These are phyloP conservation scores for Clavispora carvajalis DNA, from an alignment of 805 yeast species.

Conservation along the genomic window DNA sequence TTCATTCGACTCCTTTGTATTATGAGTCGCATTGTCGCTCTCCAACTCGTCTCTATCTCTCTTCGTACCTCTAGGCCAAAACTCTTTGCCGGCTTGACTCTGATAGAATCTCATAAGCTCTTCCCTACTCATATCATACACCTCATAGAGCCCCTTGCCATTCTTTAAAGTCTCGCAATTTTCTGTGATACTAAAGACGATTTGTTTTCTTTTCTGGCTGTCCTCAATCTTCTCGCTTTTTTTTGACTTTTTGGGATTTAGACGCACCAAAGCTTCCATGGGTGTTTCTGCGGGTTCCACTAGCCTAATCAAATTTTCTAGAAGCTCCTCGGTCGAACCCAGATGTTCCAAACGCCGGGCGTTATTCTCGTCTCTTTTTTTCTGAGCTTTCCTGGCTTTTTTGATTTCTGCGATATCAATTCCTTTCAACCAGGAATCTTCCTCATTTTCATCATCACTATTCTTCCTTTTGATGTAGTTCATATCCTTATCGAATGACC, in stretches of 20 bases:
- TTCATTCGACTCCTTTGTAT: background rate
- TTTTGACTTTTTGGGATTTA: constrained; percentile 9
- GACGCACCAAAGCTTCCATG: constrained; percentile 47
- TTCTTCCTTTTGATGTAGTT: constrained; percentile 45
- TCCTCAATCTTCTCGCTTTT: constrained; percentile 8
- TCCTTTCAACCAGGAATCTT: constrained; percentile 16
- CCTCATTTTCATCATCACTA: constrained; percentile 23
- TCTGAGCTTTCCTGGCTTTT: constrained; percentile 28
- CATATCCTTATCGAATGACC: constrained; percentile 57
- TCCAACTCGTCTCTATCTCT: constrained; percentile 19
- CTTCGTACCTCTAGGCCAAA: constrained; percentile 37
- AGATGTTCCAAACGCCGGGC: background rate
- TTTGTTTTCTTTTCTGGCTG: constrained; percentile 10
- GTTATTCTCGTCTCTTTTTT: constrained; percentile 9
- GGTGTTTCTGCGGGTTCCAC: constrained; percentile 59
- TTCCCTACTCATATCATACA: constrained; percentile 47
- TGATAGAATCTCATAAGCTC: constrained; percentile 35
- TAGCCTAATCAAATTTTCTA: constrained; percentile 30
- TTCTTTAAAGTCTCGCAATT: constrained; percentile 18
- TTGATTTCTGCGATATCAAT: constrained; percentile 19
- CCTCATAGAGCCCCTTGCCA: constrained; percentile 22
- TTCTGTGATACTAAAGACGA: constrained; percentile 42
- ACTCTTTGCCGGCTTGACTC: constrained; percentile 55
- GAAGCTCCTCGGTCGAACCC: constrained; percentile 10
- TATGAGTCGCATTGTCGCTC: constrained; percentile 10